A percentile compares a stretch with the other conserved stretches of the same genome.
Evolutionary conservation across 441 rosid genomes (phyloP).

Genomic region (Adansonia gregorii): DNA sequence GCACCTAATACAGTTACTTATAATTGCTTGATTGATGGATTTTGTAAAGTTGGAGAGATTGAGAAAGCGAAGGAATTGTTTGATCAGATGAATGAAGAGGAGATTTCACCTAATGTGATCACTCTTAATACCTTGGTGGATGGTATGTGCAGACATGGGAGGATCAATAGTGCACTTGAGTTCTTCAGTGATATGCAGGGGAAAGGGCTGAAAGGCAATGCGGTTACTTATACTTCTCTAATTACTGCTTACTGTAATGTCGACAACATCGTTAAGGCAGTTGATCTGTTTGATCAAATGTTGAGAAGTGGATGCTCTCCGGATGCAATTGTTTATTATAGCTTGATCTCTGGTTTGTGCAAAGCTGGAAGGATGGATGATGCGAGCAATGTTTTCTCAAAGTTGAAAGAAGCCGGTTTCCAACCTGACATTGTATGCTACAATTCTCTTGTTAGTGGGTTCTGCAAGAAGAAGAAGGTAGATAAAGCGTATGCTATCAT

Average conservation of each 20-base stretch:
- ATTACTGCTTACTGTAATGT: conserved; percentile 62
- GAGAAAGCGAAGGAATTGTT: conserved; percentile 60
- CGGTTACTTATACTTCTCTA: conserved; percentile 54
- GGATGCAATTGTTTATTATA: conserved; percentile 62
- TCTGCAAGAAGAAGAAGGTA: conserved; percentile 55
- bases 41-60: conserved; percentile 63
- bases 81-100: conserved; percentile 58
- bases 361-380: conserved; percentile 70
- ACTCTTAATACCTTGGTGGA: conserved; percentile 61
- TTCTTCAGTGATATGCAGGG: conserved; percentile 54
- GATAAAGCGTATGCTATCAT: conserved; percentile 61
- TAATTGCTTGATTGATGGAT: conserved; percentile 75
- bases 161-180: conserved; percentile 51
- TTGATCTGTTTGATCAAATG: conserved; percentile 63
- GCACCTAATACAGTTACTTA: conserved; percentile 57
- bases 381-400: conserved; percentile 44
- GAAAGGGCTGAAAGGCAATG: conserved; percentile 55
- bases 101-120: conserved; percentile 50
- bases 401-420: conserved; percentile 62
- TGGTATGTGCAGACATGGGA: conserved; percentile 75
- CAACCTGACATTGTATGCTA: conserved; percentile 63
- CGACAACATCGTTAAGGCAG: conserved; percentile 60
- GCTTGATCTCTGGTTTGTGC: conserved; percentile 65
- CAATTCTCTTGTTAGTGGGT: conserved; percentile 60
- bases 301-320: conserved; percentile 46